Evolutionary conservation across 2,329 filamentous ascomycete genomes (phyloP).

Genomic region (Cladophialophora yegresii): DNA sequence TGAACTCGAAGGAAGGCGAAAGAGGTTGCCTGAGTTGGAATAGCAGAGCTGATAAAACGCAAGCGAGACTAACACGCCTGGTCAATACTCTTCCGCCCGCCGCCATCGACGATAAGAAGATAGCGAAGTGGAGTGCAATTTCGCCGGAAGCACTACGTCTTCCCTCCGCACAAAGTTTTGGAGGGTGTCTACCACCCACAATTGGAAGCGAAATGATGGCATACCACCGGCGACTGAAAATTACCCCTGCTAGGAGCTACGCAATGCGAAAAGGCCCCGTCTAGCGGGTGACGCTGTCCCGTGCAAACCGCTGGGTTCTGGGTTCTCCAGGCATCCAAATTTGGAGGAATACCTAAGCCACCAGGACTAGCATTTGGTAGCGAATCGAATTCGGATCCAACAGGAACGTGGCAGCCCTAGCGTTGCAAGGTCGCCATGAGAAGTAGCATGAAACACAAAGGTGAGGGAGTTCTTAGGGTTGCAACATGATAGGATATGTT

Average conservation of each 20-base stretch:
- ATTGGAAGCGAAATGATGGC: constrained; percentile 17
- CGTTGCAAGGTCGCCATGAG: constrained; percentile 5
- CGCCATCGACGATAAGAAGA: constrained; percentile 31
- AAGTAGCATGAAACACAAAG: constrained; percentile 6
- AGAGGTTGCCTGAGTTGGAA: constrained; percentile 10
- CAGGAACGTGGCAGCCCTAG: constrained; percentile 18
- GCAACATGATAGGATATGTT: constrained; percentile 8
- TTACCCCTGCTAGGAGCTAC: not conserved
- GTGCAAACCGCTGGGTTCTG: constrained; percentile 5
- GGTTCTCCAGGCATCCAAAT: constrained; percentile 8
- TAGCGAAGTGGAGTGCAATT: constrained; percentile 33
- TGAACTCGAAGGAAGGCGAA: not conserved
- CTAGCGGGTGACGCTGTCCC: not conserved
- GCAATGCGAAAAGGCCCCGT: not conserved
- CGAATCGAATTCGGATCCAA: constrained; percentile 17
- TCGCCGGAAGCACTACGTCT: constrained; percentile 35
- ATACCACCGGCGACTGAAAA: not conserved
- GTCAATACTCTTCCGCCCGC: constrained; percentile 23
- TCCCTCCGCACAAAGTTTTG: constrained; percentile 30
- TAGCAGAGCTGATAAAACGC: constrained; percentile 2
- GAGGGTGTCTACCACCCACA: constrained; percentile 12
- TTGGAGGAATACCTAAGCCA: constrained; percentile 21
- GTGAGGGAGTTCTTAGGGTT: constrained; percentile 14
- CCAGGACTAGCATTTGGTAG: constrained; percentile 12
- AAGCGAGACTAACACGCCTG: constrained; percentile 14